Percentiles rank a stretch among this genome's conserved stretches.
Conservation (phyloP, 306 rosid genomes). For the Urtica urens region DNA sequence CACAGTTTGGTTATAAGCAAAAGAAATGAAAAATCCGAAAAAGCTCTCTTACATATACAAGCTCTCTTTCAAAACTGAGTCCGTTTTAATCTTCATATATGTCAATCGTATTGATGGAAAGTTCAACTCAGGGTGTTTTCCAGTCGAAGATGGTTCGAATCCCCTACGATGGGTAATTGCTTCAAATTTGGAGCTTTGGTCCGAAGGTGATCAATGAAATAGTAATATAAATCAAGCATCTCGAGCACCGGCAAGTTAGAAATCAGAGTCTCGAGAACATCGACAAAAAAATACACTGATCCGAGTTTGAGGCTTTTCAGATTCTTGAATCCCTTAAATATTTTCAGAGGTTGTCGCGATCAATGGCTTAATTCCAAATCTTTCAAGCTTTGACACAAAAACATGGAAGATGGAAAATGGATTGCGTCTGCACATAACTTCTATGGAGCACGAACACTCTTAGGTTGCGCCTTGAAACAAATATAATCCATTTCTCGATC, state of each 20-base stretch:
- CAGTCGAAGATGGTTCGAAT: slow-evolving; percentile 30
- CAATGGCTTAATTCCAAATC: slow-evolving; percentile 44
- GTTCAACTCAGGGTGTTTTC: slow-evolving; percentile 33
- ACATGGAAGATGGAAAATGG: slow-evolving; percentile 38
- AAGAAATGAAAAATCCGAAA: too few relatives aligned
- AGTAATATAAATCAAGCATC: slow-evolving; percentile 2
- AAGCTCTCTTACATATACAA: too few relatives aligned
- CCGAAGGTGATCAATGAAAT: slow-evolving; percentile 14
- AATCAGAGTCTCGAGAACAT: slow-evolving; percentile 34
- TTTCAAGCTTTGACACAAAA: slow-evolving; percentile 33
- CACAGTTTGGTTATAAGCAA: too few relatives aligned
- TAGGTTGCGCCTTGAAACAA: slow-evolving; percentile 30
- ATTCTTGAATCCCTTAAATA: slow-evolving; percentile 34
- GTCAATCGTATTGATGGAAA: slow-evolving; percentile 32
- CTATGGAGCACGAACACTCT: slow-evolving; percentile 25
- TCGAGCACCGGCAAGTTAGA: slow-evolving; percentile 44
- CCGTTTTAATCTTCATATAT: slow-evolving; percentile 31
- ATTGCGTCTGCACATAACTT: slow-evolving; percentile 12
- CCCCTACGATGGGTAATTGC: slow-evolving; percentile 33
- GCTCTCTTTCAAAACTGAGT: too few relatives aligned
- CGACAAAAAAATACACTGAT: slow-evolving; percentile 36
- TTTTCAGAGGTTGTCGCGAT: slow-evolving; percentile 37
- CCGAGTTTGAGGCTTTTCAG: slow-evolving; percentile 54
- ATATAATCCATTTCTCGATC: slow-evolving; percentile 43
- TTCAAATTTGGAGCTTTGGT: slow-evolving; percentile 41